These are phyloP conservation scores for Byssoonygena ceratinophila DNA, from an alignment of 2,329 filamentous ascomycete species.

Conservation along the genomic window DNA sequence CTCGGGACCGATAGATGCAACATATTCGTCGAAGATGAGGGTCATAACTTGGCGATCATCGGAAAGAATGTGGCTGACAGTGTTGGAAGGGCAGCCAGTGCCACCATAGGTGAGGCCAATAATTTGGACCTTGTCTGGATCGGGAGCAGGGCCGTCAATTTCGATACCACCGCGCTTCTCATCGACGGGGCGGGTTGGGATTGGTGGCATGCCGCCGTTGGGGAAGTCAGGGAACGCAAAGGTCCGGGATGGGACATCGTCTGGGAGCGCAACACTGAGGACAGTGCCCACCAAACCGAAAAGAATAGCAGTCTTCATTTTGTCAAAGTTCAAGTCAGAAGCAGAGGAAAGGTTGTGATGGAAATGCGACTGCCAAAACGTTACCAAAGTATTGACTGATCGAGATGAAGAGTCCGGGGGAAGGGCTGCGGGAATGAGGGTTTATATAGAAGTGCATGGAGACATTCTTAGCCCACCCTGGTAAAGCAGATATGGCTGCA, in stretches of 20 bases:
- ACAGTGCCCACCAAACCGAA: slow-evolving; percentile 16
- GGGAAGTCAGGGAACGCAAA: slow-evolving; percentile 14
- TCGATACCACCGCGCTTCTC: slow-evolving; percentile 8
- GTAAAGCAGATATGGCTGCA: slow-evolving; percentile 5
- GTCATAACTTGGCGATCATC: slow-evolving; percentile 37
- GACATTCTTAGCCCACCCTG: background rate
- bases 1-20: slow-evolving; percentile 41
- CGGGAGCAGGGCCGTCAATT: slow-evolving; percentile 17
- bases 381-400: background rate
- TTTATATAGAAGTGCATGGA: slow-evolving; percentile 14
- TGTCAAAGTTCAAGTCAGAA: background rate
- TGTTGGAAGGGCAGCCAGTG: slow-evolving; percentile 39
- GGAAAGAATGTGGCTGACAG: slow-evolving; percentile 36
- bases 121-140: slow-evolving; percentile 33
- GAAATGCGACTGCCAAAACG: background rate
- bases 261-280: slow-evolving; percentile 18
- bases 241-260: slow-evolving; percentile 10
- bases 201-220: background rate
- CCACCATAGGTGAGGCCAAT: slow-evolving; percentile 39
- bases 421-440: slow-evolving; percentile 5
- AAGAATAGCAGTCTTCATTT: slow-evolving; percentile 16
- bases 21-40: slow-evolving; percentile 44
- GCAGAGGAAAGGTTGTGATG: background rate
- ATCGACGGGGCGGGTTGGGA: slow-evolving; percentile 12
- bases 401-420: slow-evolving; percentile 5